phyloP scores from a whole-genome alignment of 208 protist species.

The Wallacemonas collosoma region DNA sequence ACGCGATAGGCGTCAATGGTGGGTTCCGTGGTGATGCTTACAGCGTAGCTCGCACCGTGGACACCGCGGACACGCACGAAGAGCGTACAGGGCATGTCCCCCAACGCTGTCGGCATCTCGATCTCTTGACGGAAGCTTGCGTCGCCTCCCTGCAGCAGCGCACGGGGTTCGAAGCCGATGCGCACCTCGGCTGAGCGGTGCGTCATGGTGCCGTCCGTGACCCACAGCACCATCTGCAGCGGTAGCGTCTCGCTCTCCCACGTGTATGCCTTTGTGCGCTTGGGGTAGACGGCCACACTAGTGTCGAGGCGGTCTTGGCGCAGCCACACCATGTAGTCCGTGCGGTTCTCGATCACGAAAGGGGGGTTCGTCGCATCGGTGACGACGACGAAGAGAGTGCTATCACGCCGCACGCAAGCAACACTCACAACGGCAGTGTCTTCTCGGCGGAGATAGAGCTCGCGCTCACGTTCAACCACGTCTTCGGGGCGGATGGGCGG shows the following conservation, averaged over 20 bases:
- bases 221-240: slow-evolving; percentile 40
- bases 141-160: slow-evolving; percentile 18
- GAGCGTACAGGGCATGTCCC: slow-evolving; percentile 25
- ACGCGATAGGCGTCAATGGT: slow-evolving; percentile 63
- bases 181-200: slow-evolving; percentile 15
- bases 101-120: slow-evolving; percentile 1
- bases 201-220: slow-evolving; percentile 8
- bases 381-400: slow-evolving; percentile 61
- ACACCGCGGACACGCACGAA: slow-evolving; percentile 76
- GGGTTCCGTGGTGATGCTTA: slow-evolving; percentile 71
- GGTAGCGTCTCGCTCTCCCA: slow-evolving; percentile 50
- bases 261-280: slow-evolving; percentile 56
- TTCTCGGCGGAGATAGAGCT: slow-evolving; percentile 38
- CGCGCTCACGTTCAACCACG: slow-evolving; percentile 36
- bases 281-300: slow-evolving; percentile 47
- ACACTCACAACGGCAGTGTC: slow-evolving; percentile 56
- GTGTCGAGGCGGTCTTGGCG: slow-evolving; percentile 39
- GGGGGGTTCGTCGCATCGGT: slow-evolving; percentile 51
- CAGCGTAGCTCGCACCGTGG: slow-evolving; percentile 61
- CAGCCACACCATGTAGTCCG: slow-evolving; percentile 50
- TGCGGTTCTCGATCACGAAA: slow-evolving; percentile 79
- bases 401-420: slow-evolving; percentile 40
- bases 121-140: slow-evolving; percentile 30
- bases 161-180: slow-evolving; percentile 72
- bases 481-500: slow-evolving; percentile 48